Conservation (phyloP, 495 filamentous ascomycete species). For the Annulohypoxylon moriforme region DNA sequence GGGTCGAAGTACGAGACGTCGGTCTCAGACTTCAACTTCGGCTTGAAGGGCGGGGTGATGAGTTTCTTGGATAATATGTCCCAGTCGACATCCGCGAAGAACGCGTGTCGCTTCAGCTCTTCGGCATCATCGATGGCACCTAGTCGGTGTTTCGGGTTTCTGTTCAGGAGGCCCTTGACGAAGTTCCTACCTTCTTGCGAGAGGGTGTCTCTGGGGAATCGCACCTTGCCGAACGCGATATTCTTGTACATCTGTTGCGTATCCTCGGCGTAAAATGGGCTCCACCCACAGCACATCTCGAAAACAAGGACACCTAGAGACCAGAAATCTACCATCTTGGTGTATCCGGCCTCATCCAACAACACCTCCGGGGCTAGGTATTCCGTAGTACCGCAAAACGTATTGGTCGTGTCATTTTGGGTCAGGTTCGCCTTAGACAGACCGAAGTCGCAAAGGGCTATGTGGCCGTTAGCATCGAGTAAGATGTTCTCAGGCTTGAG, state of each 20-base stretch:
- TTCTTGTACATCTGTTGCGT: slow-evolving; percentile 99
- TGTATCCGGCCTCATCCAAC: slow-evolving; percentile 96
- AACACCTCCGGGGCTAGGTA: slow-evolving; percentile 97
- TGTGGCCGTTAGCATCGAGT: slow-evolving; percentile 89
- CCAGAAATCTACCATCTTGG: slow-evolving; percentile 99
- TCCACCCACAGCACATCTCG: slow-evolving; percentile 99
- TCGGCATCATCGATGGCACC: slow-evolving; percentile 92
- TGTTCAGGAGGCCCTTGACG: slow-evolving; percentile 95
- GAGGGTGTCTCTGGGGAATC: slow-evolving; percentile 93
- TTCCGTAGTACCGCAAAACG: slow-evolving; percentile 98
- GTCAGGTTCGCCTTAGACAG: slow-evolving; percentile 96
- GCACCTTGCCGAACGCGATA: slow-evolving; percentile 97
- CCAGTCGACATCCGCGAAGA: slow-evolving; percentile 97
- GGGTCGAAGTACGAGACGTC: slow-evolving; percentile 99
- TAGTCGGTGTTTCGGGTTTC: slow-evolving; percentile 94
- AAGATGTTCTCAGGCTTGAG: slow-evolving; percentile 98
- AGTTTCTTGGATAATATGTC: slow-evolving; percentile 84
- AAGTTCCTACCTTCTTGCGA: slow-evolving; percentile 96
- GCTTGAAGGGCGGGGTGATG: slow-evolving; percentile 97
- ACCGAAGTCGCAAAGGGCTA: slow-evolving; percentile 96
- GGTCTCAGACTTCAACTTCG: slow-evolving; percentile 91
- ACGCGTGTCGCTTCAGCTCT: slow-evolving; percentile 92
- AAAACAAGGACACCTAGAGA: slow-evolving; percentile 97
- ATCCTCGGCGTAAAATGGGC: slow-evolving; percentile 98
- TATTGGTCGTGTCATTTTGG: slow-evolving; percentile 97